A percentile compares a stretch with the other conserved stretches of the same genome.
Conservation (phyloP, 2,329 filamentous ascomycete genomes). For the Basipetospora chlamydospora region DNA sequence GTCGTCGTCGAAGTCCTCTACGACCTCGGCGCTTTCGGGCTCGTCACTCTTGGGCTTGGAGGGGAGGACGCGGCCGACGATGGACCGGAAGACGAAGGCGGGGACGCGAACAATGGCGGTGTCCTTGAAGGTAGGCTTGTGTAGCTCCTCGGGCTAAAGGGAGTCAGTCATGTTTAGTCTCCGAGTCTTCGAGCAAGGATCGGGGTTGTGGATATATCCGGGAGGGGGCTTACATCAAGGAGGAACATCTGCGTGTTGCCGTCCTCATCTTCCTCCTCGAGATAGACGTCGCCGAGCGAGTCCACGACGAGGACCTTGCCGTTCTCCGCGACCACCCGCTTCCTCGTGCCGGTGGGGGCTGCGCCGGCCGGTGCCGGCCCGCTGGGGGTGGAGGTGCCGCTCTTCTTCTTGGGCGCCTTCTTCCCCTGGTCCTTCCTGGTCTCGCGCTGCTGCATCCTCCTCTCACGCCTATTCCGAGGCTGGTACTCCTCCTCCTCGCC, state of each 20-base stretch:
- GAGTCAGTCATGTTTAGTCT: not conserved
- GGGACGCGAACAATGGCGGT: slow-evolving; percentile 74
- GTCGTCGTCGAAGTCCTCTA: slow-evolving; percentile 23
- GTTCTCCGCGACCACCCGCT: slow-evolving; percentile 83
- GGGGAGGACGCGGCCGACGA: slow-evolving; percentile 34
- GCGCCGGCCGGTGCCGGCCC: slow-evolving; percentile 26
- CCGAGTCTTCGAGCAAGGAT: not conserved
- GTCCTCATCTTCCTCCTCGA: slow-evolving; percentile 85
- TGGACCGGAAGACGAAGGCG: slow-evolving; percentile 50
- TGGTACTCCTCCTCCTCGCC: slow-evolving; percentile 31
- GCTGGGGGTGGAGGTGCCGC: slow-evolving; percentile 20
- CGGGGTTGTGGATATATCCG: not conserved
- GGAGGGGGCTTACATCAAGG: slow-evolving; percentile 56
- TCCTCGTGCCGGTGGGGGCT: slow-evolving; percentile 62
- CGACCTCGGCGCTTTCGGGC: slow-evolving; percentile 21
- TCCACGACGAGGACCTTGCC: slow-evolving; percentile 92
- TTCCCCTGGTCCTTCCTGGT: slow-evolving; percentile 54
- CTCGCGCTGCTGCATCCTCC: slow-evolving; percentile 77
- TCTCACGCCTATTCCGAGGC: slow-evolving; percentile 70
- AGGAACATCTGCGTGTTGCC: slow-evolving; percentile 71
- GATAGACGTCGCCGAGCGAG: slow-evolving; percentile 77
- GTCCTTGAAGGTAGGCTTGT: slow-evolving; percentile 60
- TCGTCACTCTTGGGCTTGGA: slow-evolving; percentile 20
- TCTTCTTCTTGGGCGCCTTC: slow-evolving; percentile 31
- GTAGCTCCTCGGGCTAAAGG: slow-evolving; percentile 60